Percentiles rank a stretch among this genome's conserved stretches.
Evolutionary conservation across 2,329 filamentous ascomycete genomes (phyloP).

Genomic region (Eutypa lata): DNA sequence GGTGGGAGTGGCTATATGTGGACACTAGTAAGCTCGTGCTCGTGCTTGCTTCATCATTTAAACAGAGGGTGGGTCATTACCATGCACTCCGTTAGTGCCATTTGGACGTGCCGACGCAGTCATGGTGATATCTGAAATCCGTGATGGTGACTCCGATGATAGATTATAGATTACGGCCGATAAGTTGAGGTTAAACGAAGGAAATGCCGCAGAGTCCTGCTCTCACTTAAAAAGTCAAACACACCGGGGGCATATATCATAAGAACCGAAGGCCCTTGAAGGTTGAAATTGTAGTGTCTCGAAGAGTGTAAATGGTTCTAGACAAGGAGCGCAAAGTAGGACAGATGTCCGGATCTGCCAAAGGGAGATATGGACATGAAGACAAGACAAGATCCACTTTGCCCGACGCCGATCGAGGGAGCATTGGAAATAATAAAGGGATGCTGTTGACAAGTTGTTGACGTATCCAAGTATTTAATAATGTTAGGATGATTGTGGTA

Average conservation of each 20-base stretch:
- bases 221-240: background rate
- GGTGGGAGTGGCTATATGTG: conserved; percentile 15
- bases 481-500: background rate
- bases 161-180: background rate
- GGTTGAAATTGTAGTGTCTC: background rate
- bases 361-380: background rate
- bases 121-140: conserved; percentile 14
- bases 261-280: background rate
- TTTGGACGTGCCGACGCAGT: conserved; percentile 19
- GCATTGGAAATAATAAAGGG: background rate
- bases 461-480: background rate
- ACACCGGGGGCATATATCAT: background rate
- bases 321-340: background rate
- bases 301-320: background rate
- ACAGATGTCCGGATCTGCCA: background rate
- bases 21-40: conserved; percentile 7
- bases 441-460: background rate
- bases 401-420: background rate
- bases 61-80: conserved; percentile 14
- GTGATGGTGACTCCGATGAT: background rate
- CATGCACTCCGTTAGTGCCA: conserved; percentile 22
- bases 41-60: background rate
- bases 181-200: background rate
- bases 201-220: background rate
- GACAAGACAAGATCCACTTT: background rate